phyloP scores from a whole-genome alignment of 805 yeast species.

The Pichia cephalocereana region DNA sequence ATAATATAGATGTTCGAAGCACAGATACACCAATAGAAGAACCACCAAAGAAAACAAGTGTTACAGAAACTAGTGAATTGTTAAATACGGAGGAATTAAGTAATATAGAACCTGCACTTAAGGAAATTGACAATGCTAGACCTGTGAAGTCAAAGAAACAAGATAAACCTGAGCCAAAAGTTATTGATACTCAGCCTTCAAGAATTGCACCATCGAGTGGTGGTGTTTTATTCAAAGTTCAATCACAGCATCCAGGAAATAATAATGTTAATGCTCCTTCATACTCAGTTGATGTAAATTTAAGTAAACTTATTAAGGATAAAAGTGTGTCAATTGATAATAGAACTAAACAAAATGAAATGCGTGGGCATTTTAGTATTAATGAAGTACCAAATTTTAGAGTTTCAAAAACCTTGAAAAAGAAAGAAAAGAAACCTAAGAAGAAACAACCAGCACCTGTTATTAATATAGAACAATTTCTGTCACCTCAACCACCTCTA shows the following conservation, averaged over 20 bases:
- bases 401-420: background rate
- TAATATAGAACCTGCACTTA: background rate
- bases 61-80: too few species aligned
- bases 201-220: slow-evolving; percentile 2
- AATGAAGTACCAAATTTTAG: background rate
- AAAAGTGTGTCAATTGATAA: background rate
- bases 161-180: background rate
- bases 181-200: background rate
- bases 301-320: slow-evolving; percentile 10
- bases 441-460: slow-evolving; percentile 2
- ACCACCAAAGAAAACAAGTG: too few species aligned
- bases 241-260: slow-evolving; percentile 1
- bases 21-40: too few species aligned
- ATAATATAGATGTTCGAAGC: too few species aligned
- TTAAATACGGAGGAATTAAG: background rate
- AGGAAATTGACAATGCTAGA: background rate
- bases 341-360: background rate
- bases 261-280: slow-evolving; percentile 12
- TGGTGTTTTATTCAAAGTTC: slow-evolving; percentile 4
- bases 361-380: background rate
- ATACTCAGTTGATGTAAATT: slow-evolving; percentile 14
- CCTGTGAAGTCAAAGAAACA: background rate
- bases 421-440: background rate
- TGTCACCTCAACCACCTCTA: slow-evolving; percentile 14
- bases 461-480: slow-evolving; percentile 11